These are phyloP conservation scores for Lecanoromycetidae sp. DNA, from an alignment of 2,329 filamentous ascomycete species.

Conservation along the genomic window DNA sequence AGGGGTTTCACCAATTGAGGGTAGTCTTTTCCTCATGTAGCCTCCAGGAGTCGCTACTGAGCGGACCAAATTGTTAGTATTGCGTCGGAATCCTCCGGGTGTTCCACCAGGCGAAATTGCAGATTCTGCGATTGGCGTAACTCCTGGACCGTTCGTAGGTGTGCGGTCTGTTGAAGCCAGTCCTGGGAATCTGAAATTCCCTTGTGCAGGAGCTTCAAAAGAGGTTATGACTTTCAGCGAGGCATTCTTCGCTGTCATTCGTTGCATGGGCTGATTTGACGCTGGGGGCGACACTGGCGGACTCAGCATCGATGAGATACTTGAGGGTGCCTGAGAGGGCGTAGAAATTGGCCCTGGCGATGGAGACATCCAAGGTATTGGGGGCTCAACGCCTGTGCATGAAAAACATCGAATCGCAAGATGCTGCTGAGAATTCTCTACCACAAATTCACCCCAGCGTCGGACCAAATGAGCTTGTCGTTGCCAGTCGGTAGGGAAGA, in stretches of 20 bases:
- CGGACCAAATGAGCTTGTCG: slow-evolving; percentile 75
- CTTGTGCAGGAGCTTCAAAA: slow-evolving; percentile 45
- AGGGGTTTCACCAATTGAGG: slow-evolving; percentile 64
- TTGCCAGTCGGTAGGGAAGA: slow-evolving; percentile 79
- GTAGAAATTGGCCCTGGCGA: slow-evolving; percentile 53
- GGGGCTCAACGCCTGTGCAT: slow-evolving; percentile 73
- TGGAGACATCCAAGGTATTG: slow-evolving; percentile 79
- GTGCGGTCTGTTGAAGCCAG: slow-evolving; percentile 48
- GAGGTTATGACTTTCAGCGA: slow-evolving; percentile 84
- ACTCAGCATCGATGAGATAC: slow-evolving; percentile 52
- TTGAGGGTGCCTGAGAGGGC: slow-evolving; percentile 39
- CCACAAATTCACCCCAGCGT: slow-evolving; percentile 89
- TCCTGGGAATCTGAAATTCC: slow-evolving; percentile 52
- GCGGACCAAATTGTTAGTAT: slow-evolving; percentile 26
- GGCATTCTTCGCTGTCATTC: slow-evolving; percentile 62
- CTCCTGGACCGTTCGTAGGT: slow-evolving; percentile 62
- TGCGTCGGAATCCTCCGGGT: slow-evolving; percentile 44
- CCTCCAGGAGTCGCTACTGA: slow-evolving; percentile 49
- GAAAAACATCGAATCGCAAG: slow-evolving; percentile 88
- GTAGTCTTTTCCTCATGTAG: slow-evolving; percentile 53
- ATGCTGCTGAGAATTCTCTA: slow-evolving; percentile 76
- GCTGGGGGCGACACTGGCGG: slow-evolving; percentile 60
- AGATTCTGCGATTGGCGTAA: slow-evolving; percentile 77
- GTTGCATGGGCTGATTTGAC: slow-evolving; percentile 47
- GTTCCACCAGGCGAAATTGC: slow-evolving; percentile 59